Evolutionary conservation across 2,329 filamentous ascomycete genomes (phyloP).

Genomic region (Penicillium glabrum): DNA sequence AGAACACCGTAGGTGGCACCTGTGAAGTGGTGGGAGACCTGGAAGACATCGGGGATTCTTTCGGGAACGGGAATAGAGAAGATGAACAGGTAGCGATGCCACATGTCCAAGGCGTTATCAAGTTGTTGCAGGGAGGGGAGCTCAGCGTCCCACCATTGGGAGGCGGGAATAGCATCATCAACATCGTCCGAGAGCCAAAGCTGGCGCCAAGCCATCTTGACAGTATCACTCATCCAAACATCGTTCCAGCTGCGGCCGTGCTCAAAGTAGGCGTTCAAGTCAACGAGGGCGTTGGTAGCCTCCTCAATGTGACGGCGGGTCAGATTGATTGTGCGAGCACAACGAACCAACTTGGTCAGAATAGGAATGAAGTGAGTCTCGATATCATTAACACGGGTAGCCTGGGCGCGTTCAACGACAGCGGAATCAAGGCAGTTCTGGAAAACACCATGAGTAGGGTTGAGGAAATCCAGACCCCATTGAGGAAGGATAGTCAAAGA

Average conservation of each 20-base stretch:
- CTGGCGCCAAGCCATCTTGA: not conserved
- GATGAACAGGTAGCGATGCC: conserved; percentile 4
- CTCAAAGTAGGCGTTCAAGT: conserved; percentile 1
- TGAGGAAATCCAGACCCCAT: conserved; percentile 3
- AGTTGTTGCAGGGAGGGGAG: conserved; percentile 1
- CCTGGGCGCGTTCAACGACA: not conserved
- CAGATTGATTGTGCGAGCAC: not conserved
- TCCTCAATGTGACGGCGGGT: conserved; percentile 1
- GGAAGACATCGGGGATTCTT: conserved; percentile 3
- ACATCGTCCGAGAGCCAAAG: conserved; percentile 2
- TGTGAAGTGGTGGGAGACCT: conserved; percentile 2
- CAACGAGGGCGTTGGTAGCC: conserved; percentile 2
- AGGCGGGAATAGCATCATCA: not conserved
- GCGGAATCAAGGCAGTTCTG: conserved; percentile 2
- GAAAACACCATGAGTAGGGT: conserved; percentile 4
- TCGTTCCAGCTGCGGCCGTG: conserved; percentile 2
- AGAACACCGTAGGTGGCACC: conserved; percentile 2
- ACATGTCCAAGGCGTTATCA: conserved; percentile 4
- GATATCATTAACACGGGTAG: conserved; percentile 2
- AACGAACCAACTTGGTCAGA: conserved; percentile 1
- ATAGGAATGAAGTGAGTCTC: conserved; percentile 1
- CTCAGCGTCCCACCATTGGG: conserved; percentile 1
- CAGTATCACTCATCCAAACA: conserved; percentile 3
- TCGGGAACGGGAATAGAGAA: conserved; percentile 3
- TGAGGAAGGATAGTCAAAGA: conserved; percentile 2